Evolutionary conservation across 2,329 filamentous ascomycete species (phyloP).

Genomic region (Clonostachys rosea): DNA sequence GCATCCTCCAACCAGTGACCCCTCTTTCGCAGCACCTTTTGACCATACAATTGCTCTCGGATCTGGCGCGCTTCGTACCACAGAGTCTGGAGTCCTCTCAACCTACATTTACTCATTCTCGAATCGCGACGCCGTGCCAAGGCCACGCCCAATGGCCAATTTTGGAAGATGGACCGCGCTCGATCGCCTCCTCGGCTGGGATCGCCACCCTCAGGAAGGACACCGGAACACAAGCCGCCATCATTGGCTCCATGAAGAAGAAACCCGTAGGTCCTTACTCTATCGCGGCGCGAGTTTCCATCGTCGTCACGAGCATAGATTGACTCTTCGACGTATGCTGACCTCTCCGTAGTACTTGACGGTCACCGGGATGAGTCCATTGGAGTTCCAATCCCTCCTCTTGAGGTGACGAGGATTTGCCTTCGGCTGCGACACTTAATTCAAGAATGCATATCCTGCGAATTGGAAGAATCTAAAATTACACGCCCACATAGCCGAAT

Average conservation of each 20-base stretch:
- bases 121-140: too few species aligned
- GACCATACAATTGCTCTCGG: too few species aligned
- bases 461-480: conserved; percentile 72
- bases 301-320: background rate
- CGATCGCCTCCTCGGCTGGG: conserved; percentile 19
- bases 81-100: too few species aligned
- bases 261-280: conserved; percentile 30
- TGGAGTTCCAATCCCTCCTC: conserved; percentile 65
- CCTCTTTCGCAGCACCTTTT: too few species aligned
- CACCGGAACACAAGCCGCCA: conserved; percentile 11
- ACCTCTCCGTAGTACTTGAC: conserved; percentile 54
- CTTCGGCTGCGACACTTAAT: conserved; percentile 87
- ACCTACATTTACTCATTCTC: too few species aligned
- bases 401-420: conserved; percentile 83
- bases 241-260: conserved; percentile 35
- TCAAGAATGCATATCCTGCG: conserved; percentile 84
- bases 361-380: conserved; percentile 52
- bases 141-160: conserved; percentile 1
- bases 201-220: conserved; percentile 8
- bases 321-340: background rate
- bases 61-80: too few species aligned
- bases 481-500: conserved; percentile 79
- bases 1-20: too few species aligned
- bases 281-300: background rate
- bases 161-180: conserved; percentile 16